Evolutionary conservation across 768 basidiomycete genomes (phyloP), one percentile per base, ranked within the genome.

Genomic region (Suillus fuscotomentosus): DNA sequence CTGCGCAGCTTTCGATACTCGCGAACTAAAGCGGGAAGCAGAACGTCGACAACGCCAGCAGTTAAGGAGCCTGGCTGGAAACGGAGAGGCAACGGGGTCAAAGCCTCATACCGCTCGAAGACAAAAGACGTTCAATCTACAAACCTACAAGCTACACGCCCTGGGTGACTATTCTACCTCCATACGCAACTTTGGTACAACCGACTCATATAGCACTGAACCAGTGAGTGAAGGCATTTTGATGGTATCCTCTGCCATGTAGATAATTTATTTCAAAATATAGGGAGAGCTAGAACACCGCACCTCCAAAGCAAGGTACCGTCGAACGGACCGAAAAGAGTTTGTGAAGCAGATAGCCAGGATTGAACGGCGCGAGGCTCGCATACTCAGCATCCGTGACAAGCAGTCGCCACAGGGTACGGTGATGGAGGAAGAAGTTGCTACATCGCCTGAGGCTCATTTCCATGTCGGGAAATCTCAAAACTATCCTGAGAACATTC

Each of bases 141-240:
- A 61, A 4, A 78, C 73, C 0, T 72, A 71, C 64, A 81, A 80
- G 66, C 11, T 72, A 10, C 80, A 80, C 61, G 59, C 71, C 0
- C 62, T 80, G 8, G 76, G 76, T 0, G 70, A 81, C 61, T 78
- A 79, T 64, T 56, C 50, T 0, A 4, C 20, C 0, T 64, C 60
- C 3, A 78, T 81, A 15, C n/a, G 42, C 4, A n/a, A 22, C 8
- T 70, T 69, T 31, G 77, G 80, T 0, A 77, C 79, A 5, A 75
- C 72, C 0, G 80, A 81, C 38, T 72, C 69, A 0, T 79, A 74
- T 60, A 66, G 68, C 5, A 78, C 77, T 1, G 70, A 76, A 53
- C 64, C 66, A 2, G 79, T 80, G 61, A 2, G 74, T 24, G 24
- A 24, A 24, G 24, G 24, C 24, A 24, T 24, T 24, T 24, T 24